Evolutionary conservation across 169 alveolate species (phyloP).

Genomic region (Theileria orientalis): DNA sequence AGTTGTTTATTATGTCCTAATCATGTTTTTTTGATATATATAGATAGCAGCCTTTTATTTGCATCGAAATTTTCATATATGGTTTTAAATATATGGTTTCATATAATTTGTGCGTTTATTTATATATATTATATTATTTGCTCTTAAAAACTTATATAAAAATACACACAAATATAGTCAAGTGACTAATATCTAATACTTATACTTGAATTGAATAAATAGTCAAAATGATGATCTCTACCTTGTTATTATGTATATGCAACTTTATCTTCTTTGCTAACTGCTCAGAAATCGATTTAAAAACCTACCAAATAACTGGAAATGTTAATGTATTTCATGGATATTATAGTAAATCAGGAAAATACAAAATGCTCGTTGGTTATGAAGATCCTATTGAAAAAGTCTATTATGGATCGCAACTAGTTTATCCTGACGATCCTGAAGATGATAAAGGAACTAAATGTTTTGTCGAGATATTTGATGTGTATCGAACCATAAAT

Average conservation of each 20-base stretch:
- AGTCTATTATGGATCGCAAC: neutral
- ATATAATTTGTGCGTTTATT: too few species aligned
- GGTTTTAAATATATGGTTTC: too few species aligned
- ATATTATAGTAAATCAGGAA: neutral
- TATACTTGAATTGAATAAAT: too few species aligned
- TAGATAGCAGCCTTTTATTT: too few species aligned
- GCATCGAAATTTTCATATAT: too few species aligned
- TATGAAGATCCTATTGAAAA: neutral
- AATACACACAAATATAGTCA: too few species aligned
- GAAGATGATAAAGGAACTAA: neutral
- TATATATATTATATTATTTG: too few species aligned
- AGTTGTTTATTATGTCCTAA: too few species aligned
- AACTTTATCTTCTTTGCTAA: neutral
- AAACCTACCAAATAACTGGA: neutral
- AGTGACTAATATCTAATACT: too few species aligned
- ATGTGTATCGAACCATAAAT: neutral
- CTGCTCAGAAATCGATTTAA: neutral
- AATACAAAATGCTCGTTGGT: neutral
- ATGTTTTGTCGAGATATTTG: constrained; percentile 4
- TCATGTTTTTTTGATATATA: too few species aligned
- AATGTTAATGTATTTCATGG: neutral
- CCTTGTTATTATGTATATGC: neutral
- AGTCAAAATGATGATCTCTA: too few species aligned
- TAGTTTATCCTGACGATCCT: neutral
- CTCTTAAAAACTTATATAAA: too few species aligned